A percentile compares a stretch with the other conserved stretches of the same genome.
Evolutionary conservation across 1,284 basidiomycete genomes (phyloP).

Genomic region (Ceratobasidium sp.): DNA sequence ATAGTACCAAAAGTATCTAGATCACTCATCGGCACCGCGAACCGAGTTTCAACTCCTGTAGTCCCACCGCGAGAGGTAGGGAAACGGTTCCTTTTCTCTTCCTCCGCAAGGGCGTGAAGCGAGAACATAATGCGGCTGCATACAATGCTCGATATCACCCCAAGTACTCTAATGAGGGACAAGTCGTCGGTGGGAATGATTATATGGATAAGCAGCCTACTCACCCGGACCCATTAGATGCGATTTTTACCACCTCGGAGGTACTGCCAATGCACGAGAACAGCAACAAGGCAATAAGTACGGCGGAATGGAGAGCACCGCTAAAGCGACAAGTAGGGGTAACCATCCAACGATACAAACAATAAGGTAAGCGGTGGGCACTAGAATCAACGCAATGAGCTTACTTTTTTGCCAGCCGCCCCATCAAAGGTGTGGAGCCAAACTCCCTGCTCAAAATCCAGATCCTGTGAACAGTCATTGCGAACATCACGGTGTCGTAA

Average conservation of each 20-base stretch:
- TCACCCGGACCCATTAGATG: constrained; percentile 27
- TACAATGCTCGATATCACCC: constrained; percentile 5
- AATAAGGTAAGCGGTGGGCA: not conserved
- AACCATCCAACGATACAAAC: not conserved
- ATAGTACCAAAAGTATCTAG: not conserved
- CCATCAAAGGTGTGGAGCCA: constrained; percentile 13
- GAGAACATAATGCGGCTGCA: constrained; percentile 32
- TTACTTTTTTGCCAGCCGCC: constrained; percentile 20
- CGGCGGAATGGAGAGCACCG: not conserved
- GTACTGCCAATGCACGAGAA: constrained; percentile 17
- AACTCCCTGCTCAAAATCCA: constrained; percentile 14
- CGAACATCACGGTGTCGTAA: constrained; percentile 16
- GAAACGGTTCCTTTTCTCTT: not conserved
- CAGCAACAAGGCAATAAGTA: not conserved
- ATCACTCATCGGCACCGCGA: constrained; percentile 12
- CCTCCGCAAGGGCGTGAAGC: constrained; percentile 10
- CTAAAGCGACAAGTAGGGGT: not conserved
- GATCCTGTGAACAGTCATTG: constrained; percentile 6
- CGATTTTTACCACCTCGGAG: constrained; percentile 2
- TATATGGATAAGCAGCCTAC: not conserved
- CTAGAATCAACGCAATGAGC: not conserved
- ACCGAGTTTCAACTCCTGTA: not conserved
- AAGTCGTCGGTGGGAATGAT: not conserved
- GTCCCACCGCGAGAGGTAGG: not conserved
- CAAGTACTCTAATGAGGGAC: not conserved